phyloP scores from a whole-genome alignment of 306 rosid genomes.

The Cucurbita argyrosperma region DNA sequence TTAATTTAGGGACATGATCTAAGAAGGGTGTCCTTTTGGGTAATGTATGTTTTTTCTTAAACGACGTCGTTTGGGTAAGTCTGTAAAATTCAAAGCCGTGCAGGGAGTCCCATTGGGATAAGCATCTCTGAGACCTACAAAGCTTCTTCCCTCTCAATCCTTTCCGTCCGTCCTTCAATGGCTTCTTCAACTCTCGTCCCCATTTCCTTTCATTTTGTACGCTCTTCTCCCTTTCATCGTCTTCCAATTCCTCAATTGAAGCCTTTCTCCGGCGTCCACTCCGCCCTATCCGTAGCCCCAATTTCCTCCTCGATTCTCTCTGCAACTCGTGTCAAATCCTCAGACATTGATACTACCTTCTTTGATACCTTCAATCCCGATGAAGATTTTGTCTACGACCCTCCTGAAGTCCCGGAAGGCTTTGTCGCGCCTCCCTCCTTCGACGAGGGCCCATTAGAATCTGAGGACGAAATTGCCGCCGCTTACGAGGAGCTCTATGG shows the following conservation, averaged over 20 bases:
- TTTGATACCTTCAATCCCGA: constrained; percentile 40
- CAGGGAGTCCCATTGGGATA: constrained; percentile 8
- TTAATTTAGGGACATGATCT: too few relatives aligned
- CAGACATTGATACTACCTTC: constrained; percentile 57
- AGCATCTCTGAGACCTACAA: constrained; percentile 7
- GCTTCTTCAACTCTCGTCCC: constrained; percentile 29
- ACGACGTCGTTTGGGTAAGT: neutral
- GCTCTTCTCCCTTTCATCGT: constrained; percentile 9
- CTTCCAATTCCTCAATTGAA: constrained; percentile 4
- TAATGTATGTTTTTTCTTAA: too few relatives aligned
- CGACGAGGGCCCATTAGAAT: constrained; percentile 56
- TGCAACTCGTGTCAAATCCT: constrained; percentile 16
- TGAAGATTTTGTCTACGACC: constrained; percentile 31
- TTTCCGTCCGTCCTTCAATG: constrained; percentile 34
- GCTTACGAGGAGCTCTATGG: constrained; percentile 84
- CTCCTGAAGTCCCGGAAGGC: constrained; percentile 67
- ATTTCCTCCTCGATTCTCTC: neutral
- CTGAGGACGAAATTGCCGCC: constrained; percentile 62
- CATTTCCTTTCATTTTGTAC: constrained; percentile 19
- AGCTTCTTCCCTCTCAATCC: constrained; percentile 9
- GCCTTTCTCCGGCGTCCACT: constrained; percentile 18
- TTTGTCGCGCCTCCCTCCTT: constrained; percentile 49
- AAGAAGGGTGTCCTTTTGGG: too few relatives aligned
- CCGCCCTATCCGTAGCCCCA: constrained; percentile 6
- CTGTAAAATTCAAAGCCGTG: neutral